phyloP scores from a whole-genome alignment of 148 eudicot species.

The Amaranthus hypochondriacus region DNA sequence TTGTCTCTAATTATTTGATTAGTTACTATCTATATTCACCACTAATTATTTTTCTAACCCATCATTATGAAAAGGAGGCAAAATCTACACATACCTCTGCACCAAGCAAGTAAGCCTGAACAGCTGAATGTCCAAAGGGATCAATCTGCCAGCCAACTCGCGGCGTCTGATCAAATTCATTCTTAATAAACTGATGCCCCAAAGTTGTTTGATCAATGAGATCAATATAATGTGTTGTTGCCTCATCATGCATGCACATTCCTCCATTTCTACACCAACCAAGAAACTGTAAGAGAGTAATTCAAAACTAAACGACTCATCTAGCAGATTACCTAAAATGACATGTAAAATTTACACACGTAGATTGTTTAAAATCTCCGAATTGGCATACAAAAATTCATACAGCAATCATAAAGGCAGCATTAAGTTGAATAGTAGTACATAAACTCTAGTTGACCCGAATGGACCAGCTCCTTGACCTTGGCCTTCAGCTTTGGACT shows the following conservation, averaged over 20 bases:
- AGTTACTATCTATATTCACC: too few species aligned
- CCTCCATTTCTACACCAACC: conserved; percentile 58
- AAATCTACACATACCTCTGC: conserved; percentile 46
- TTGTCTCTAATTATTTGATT: neutral
- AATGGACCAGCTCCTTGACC: conserved; percentile 63
- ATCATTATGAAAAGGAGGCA: conserved; percentile 1
- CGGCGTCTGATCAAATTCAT: conserved; percentile 56
- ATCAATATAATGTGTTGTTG: conserved; percentile 72
- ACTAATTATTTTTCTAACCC: too few species aligned
- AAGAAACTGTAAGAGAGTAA: conserved; percentile 2
- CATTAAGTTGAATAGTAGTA: conserved; percentile 23
- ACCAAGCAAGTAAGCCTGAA: conserved; percentile 79
- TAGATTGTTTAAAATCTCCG: neutral
- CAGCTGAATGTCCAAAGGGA: conserved; percentile 89
- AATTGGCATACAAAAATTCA: neutral
- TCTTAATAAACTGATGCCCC: conserved; percentile 61
- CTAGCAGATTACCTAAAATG: conserved; percentile 1
- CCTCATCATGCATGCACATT: conserved; percentile 88
- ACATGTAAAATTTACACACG: neutral
- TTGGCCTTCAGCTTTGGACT: conserved; percentile 44
- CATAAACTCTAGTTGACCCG: conserved; percentile 79
- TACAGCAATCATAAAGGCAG: neutral
- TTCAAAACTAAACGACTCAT: neutral
- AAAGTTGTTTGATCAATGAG: conserved; percentile 73
- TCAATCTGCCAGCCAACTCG: conserved; percentile 90